Evolutionary conservation across 2,329 filamentous ascomycete genomes (phyloP), one percentile per base, ranked within the genome.

Genomic region (Ilyonectria mors-panacis): DNA sequence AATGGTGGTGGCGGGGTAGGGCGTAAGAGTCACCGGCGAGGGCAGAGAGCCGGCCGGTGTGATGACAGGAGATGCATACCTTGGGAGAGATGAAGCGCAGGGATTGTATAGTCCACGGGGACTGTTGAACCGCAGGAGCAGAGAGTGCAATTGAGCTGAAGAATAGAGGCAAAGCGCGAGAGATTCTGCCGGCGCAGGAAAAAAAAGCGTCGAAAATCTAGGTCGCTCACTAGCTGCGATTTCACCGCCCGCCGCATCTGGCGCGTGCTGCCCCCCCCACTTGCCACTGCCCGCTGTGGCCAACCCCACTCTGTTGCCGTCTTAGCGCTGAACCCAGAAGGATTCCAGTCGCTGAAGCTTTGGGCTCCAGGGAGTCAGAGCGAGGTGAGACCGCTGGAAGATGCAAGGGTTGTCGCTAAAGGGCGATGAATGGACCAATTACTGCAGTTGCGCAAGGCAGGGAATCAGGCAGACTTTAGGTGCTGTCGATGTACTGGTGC

Each of bases 231-330:
- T 71, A 71, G 69, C 67, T 75, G 70, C 74, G 74, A 76, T 75
- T 76, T 76, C 74, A 76, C 74, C 74, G 74, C 74, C 73, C 74
- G 48, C 74, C 71, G 66, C 61, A 70, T 75, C 58, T 68, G 70
- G 71, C 64, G 55, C 65, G n/a, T 28, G 53, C 39, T 53, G 28
- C 26, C 21, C 48, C 60, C 66, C 66, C 62, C 54, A 62, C 45
- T 65, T 47, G 42, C 42, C 44, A 53, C 33, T 53, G 54, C 26
- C 58, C 58, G 19, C 50, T 23, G 30, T 35, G 10, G 30, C 47
- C 26, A 35, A 44, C 58, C 50, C 66, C 62, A 59, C 57, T 56
- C 26, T 59, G 33, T 15, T 60, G 57, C 61, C 57, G 50, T 47
- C 48, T 56, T 64, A 60, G 59, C 55, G 59, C 45, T 51, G 15